These are phyloP conservation scores for Saccharomycopsis selenospora DNA, from an alignment of 805 yeast species.

Conservation along the genomic window DNA sequence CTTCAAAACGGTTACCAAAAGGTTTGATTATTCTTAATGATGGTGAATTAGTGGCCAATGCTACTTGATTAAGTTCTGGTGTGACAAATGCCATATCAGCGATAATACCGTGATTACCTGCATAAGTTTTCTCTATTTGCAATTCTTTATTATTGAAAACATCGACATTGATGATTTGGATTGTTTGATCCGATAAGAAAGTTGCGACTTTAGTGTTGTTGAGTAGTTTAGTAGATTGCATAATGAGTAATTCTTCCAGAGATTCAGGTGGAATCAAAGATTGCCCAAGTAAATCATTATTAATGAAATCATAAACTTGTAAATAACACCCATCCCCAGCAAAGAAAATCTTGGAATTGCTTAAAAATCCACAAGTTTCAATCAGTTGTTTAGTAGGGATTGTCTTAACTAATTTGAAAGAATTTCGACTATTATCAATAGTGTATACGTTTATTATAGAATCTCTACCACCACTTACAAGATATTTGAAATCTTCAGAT, in stretches of 20 bases:
- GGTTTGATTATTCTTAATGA: slow-evolving; percentile 70
- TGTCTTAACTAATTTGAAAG: slow-evolving; percentile 51
- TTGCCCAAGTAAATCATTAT: slow-evolving; percentile 37
- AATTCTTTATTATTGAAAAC: slow-evolving; percentile 30
- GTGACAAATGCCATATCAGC: slow-evolving; percentile 83
- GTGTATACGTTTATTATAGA: slow-evolving; percentile 59
- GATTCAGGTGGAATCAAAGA: slow-evolving; percentile 44
- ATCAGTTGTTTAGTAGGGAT: slow-evolving; percentile 68
- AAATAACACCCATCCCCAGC: slow-evolving; percentile 77
- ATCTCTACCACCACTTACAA: slow-evolving; percentile 88
- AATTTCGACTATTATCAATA: slow-evolving; percentile 33
- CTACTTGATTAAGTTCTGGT: slow-evolving; percentile 48
- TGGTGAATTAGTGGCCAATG: slow-evolving; percentile 91
- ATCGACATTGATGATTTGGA: slow-evolving; percentile 41
- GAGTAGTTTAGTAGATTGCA: slow-evolving; percentile 25
- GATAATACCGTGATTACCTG: slow-evolving; percentile 93
- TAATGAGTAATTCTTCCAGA: slow-evolving; percentile 65
- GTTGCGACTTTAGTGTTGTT: slow-evolving; percentile 26
- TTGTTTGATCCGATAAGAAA: slow-evolving; percentile 79
- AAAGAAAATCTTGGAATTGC: slow-evolving; percentile 31
- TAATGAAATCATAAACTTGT: slow-evolving; percentile 50
- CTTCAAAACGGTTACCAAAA: slow-evolving; percentile 47
- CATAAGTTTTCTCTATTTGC: slow-evolving; percentile 49
- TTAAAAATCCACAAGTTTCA: slow-evolving; percentile 59
- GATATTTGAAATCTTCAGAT: slow-evolving; percentile 39